Percentiles rank a stretch among this genome's conserved stretches.
Conservation (phyloP, 1,284 basidiomycete species). For the Mycosarcoma maydis region DNA sequence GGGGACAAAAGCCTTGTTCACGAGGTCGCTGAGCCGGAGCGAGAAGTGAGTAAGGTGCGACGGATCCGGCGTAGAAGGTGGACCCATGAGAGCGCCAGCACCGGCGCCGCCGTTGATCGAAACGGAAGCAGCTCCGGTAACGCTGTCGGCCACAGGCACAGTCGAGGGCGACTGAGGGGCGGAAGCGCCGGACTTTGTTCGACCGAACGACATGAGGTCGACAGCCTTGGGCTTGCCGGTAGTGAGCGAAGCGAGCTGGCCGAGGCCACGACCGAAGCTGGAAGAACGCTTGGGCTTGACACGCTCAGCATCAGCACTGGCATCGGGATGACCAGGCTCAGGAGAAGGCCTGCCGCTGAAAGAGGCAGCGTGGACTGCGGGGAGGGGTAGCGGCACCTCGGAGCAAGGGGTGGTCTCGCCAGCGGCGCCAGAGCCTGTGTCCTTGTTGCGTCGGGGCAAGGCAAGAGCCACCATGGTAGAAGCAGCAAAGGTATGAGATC, state of each 20-base stretch:
- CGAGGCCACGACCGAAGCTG: slow-evolving; percentile 55
- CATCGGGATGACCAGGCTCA: slow-evolving; percentile 17
- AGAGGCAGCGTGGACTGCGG: slow-evolving; percentile 17
- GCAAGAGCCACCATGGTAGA: slow-evolving; percentile 38
- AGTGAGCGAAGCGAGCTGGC: slow-evolving; percentile 50
- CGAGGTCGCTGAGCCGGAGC: slow-evolving; percentile 61
- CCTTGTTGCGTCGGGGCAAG: slow-evolving; percentile 38
- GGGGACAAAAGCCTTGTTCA: slow-evolving; percentile 63
- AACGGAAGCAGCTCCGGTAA: slow-evolving; percentile 27
- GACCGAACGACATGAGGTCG: slow-evolving; percentile 41
- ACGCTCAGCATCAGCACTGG: slow-evolving; percentile 20
- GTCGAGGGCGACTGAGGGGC: slow-evolving; percentile 28
- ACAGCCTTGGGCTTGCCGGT: slow-evolving; percentile 46
- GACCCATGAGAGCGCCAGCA: slow-evolving; percentile 31
- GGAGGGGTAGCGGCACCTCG: slow-evolving; percentile 27
- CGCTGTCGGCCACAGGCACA: slow-evolving; percentile 13
- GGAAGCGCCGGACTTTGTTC: slow-evolving; percentile 37
- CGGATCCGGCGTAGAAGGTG: slow-evolving; percentile 52
- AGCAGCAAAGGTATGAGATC: neutral
- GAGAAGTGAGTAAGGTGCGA: slow-evolving; percentile 62
- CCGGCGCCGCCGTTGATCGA: slow-evolving; percentile 16
- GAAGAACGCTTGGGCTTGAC: slow-evolving; percentile 53
- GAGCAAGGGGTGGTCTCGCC: slow-evolving; percentile 18
- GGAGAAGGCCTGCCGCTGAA: slow-evolving; percentile 20
- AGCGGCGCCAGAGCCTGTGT: slow-evolving; percentile 15